Evolutionary conservation across 2,329 filamentous ascomycete species (phyloP), one percentile per base, ranked within the genome.

Genomic region (Ophiostoma montium): DNA sequence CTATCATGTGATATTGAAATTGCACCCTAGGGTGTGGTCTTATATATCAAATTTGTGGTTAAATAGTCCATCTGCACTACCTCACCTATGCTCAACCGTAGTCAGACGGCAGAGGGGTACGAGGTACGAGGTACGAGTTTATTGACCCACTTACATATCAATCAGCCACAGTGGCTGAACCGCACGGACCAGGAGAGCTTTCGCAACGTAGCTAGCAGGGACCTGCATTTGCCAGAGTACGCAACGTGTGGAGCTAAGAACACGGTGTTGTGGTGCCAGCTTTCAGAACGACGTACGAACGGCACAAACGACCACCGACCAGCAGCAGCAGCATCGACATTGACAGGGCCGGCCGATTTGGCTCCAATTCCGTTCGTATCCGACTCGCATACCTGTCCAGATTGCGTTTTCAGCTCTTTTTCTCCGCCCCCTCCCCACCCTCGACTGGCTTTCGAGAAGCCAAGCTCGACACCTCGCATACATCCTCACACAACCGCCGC

Each of bases 211-310:
- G 27, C 21, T 23, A 42, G 21, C 21, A 42, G 39, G 39, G 39
- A 42, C 39, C 39, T 42, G 39, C 39, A 42, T 42, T 30, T 15
- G 30, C 15, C 38, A 18, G 49, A 30, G 39, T 48, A 57, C 59
- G 55, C 57, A 55, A 57, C 55, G 56, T 31, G 19, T 55, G 53
- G 53, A 52, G 53, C 51, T 56, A 51, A 52, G 56, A 58, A 60
- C 59, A 60, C 60, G 58, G 60, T 58, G 58, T 60, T 59, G 58
- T 59, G 35, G 43, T 42, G 39, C 30, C 39, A 38, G 36, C 48
- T 51, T 52, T 48, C 46, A 47, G 42, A 19, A 19, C 27, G n/a
- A 16, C 42, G 42, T 32, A 16, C n/a, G 13, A 2, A 16, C n/a
- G 9, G 10, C 47, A 31, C 35, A 43, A 23, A 47, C 43, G 47